Base-by-base conservation (phyloP, 2,329 filamentous ascomycete genomes). In the Colletotrichum paranaense region DNA sequence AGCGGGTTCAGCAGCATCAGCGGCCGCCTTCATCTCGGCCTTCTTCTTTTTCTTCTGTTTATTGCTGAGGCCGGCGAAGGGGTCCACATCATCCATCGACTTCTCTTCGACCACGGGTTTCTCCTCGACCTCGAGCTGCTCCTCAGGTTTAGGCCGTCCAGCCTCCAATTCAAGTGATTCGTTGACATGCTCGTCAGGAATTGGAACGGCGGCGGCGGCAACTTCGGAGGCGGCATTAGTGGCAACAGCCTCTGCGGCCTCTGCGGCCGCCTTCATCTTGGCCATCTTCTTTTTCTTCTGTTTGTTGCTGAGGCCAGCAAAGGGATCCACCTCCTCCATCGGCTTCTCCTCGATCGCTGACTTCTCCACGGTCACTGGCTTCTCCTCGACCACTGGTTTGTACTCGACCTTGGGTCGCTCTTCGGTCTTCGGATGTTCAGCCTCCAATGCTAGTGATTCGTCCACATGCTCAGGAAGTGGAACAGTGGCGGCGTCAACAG, bases 291-390 rank as follows among this genome's bases (percentile, higher is more conserved):
- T 75, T 42, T 69, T 73, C 70, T 62, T 68, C n/a, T 69, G 57
- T 32, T 73, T 67, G 1, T 28, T 56, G 57, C 24, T 55, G 14
- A 38, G 16, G 35, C 53, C 53, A 12, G 53, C 62, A 28, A 75
- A 58, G 26, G 64, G 28, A 24, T 65, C 71, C 5, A 77, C 76
- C 28, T 78, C 76, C 22, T 75, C 75, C 57, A 75, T 70, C 7
- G 68, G 19, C 22, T 56, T 16, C 38, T 42, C 38, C 38, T 42
- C 38, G 14, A 32, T 32, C 30, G 30, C 30, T 32, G 30, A 32
- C 30, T 32, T 32, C 30, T 11, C 30, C 30, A 32, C 2, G 2
- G 30, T 9, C 30, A 32, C 30, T 32, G 30, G 30, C 8, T 32
- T 32, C 30, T 9, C 30, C 8, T 32, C 28, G 12, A 38, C 14